Evolutionary conservation across 805 yeast genomes (phyloP).

Genomic region (Yamadazyma phyllophila): DNA sequence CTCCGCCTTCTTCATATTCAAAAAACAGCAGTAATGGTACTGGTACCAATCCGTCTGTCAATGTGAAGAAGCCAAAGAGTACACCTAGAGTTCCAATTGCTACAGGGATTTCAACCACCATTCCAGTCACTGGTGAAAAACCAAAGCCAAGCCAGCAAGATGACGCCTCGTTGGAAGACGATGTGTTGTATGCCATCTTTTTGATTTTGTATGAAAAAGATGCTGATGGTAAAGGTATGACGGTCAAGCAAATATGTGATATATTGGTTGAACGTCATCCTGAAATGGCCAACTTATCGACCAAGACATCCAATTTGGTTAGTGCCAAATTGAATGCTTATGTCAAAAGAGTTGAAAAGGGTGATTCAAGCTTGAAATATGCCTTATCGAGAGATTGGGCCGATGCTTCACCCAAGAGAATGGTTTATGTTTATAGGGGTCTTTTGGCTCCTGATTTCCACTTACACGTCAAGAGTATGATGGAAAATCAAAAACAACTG

Average conservation of each 20-base stretch:
- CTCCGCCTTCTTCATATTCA: conserved; percentile 17
- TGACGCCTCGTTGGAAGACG: conserved; percentile 63
- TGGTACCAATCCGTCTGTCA: not conserved
- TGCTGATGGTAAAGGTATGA: conserved; percentile 72
- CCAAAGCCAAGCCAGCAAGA: conserved; percentile 69
- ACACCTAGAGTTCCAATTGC: conserved; percentile 53
- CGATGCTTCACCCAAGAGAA: conserved; percentile 82
- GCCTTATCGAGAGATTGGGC: conserved; percentile 89
- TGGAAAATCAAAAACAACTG: conserved; percentile 35
- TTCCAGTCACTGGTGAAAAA: conserved; percentile 72
- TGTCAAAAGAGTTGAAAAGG: conserved; percentile 81
- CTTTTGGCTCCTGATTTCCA: conserved; percentile 72
- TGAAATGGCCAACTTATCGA: conserved; percentile 76
- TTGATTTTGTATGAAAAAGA: conserved; percentile 69
- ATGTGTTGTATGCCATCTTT: conserved; percentile 73
- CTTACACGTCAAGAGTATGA: conserved; percentile 63
- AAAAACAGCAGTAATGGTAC: conserved; percentile 7
- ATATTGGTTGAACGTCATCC: conserved; percentile 72
- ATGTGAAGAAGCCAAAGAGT: conserved; percentile 32
- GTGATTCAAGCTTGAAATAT: conserved; percentile 68
- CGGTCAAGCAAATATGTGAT: conserved; percentile 87
- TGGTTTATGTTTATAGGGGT: conserved; percentile 86
- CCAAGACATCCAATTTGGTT: conserved; percentile 77
- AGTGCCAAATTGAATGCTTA: conserved; percentile 83
- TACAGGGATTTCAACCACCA: conserved; percentile 72